Evolutionary conservation across 306 rosid species (phyloP).

Genomic region (Amphicarpaea edgeworthii): DNA sequence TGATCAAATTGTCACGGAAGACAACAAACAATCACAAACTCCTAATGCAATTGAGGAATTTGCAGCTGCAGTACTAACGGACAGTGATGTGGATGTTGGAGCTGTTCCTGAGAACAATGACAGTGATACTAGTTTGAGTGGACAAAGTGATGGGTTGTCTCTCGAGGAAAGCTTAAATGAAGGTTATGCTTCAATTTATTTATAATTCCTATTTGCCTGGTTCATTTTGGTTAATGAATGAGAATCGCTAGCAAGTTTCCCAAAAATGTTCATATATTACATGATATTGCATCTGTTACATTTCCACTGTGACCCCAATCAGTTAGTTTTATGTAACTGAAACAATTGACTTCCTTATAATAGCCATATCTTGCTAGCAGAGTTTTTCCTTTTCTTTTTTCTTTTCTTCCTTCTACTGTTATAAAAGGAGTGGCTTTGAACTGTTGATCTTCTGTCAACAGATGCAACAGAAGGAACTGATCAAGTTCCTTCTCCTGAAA

Average conservation of each 20-base stretch:
- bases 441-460: slow-evolving; percentile 40
- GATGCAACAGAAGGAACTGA: slow-evolving; percentile 46
- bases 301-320: slow-evolving; percentile 25
- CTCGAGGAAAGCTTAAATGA: slow-evolving; percentile 48
- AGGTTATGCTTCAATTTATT: slow-evolving; percentile 53
- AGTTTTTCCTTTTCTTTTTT: background rate
- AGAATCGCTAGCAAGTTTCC: slow-evolving; percentile 20
- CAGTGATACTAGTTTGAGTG: slow-evolving; percentile 46
- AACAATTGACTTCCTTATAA: slow-evolving; percentile 8
- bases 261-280: background rate
- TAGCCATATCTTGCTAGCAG: background rate
- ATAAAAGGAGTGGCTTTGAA: slow-evolving; percentile 17
- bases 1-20: slow-evolving; percentile 51
- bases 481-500: slow-evolving; percentile 45
- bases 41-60: slow-evolving; percentile 49
- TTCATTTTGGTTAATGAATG: slow-evolving; percentile 34
- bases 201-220: slow-evolving; percentile 34
- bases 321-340: slow-evolving; percentile 33
- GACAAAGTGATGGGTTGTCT: slow-evolving; percentile 45
- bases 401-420: background rate
- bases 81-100: slow-evolving; percentile 49
- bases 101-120: slow-evolving; percentile 48
- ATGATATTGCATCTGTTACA: slow-evolving; percentile 14
- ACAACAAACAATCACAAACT: slow-evolving; percentile 51
- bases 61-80: slow-evolving; percentile 50